These are phyloP conservation scores for Fraxinus anomala DNA, from an alignment of 257 asterid genomes.

Conservation along the genomic window DNA sequence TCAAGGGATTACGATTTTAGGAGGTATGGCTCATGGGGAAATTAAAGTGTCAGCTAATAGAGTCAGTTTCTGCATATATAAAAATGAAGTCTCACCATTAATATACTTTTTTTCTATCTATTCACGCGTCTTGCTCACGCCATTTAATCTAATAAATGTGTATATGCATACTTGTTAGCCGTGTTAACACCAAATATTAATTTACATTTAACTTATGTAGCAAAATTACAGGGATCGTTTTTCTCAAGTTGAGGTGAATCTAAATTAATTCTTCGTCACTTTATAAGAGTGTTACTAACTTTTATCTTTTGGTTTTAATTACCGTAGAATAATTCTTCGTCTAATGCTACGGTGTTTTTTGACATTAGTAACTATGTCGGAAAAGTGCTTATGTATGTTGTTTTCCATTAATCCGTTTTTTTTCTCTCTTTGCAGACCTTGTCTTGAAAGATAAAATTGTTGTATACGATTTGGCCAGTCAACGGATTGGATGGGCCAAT, in stretches of 20 bases:
- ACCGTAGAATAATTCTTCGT: neutral
- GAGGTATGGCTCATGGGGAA: constrained; percentile 54
- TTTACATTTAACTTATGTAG: too few species aligned
- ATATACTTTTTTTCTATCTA: too few species aligned
- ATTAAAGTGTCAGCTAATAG: neutral
- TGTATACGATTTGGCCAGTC: constrained; percentile 81
- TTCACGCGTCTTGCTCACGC: too few species aligned
- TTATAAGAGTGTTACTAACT: too few species aligned
- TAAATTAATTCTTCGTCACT: too few species aligned
- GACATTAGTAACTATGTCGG: neutral
- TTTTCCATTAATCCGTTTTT: neutral
- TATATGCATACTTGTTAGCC: too few species aligned
- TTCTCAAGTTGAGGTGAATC: too few species aligned
- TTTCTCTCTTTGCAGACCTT: constrained; percentile 54
- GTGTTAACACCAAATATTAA: too few species aligned
- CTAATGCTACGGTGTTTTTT: neutral
- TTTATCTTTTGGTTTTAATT: neutral
- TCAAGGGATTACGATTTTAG: constrained; percentile 83
- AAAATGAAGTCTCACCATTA: neutral
- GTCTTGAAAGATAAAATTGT: constrained; percentile 85
- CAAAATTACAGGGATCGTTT: too few species aligned
- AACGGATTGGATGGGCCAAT: constrained; percentile 87
- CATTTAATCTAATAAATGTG: too few species aligned
- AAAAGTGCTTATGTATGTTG: neutral
- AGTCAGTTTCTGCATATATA: neutral